Conservation (phyloP, 345 rosid species). For the Eucalyptus tenuipes region DNA sequence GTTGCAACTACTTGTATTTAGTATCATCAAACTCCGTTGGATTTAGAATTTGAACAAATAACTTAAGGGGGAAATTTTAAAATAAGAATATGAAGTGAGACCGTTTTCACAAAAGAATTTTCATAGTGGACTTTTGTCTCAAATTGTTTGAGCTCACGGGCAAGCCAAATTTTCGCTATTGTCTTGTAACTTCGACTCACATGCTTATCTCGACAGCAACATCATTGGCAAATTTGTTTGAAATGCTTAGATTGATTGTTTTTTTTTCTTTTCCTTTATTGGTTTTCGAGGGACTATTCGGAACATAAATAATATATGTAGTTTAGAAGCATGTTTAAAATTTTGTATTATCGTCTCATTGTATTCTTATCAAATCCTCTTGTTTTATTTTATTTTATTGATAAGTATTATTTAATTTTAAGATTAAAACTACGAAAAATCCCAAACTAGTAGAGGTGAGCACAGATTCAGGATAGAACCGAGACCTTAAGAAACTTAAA, state of each 20-base stretch:
- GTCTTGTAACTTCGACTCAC: not conserved
- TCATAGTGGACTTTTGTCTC: not conserved
- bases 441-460: too few species aligned
- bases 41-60: too few species aligned
- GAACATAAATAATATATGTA: too few species aligned
- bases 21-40: too few species aligned
- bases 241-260: too few species aligned
- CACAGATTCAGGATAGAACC: rapidly evolving
- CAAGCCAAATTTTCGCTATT: not conserved
- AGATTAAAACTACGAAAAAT: too few species aligned
- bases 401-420: too few species aligned
- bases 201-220: not conserved
- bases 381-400: too few species aligned
- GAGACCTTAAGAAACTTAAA: too few species aligned
- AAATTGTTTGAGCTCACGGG: not conserved
- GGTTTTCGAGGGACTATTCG: not conserved
- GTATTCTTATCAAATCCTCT: not conserved
- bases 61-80: not conserved
- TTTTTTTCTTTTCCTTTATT: too few species aligned
- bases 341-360: too few species aligned
- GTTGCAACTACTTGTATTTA: too few species aligned
- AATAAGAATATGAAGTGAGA: not conserved
- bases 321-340: not conserved
- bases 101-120: not conserved
- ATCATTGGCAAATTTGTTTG: not conserved